Percentiles rank a stretch among this genome's conserved stretches.
Evolutionary conservation across 2,329 filamentous ascomycete species (phyloP).

Genomic region (Ophiostoma pallidulum): DNA sequence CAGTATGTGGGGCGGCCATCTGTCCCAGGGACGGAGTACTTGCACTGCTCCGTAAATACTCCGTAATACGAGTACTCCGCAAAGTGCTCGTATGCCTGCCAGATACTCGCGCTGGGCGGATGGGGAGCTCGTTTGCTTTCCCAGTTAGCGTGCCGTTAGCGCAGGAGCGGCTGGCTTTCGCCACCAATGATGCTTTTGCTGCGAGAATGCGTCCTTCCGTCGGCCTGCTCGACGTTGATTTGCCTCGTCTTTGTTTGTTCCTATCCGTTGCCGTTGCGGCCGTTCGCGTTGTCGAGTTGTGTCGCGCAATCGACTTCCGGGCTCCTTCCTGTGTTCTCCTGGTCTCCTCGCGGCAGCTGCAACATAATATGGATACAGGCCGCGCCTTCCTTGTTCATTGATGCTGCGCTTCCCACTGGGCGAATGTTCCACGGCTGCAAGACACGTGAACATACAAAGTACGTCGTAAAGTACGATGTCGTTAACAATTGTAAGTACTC

Average conservation of each 20-base stretch:
- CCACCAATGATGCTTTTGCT: not conserved
- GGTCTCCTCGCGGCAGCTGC: not conserved
- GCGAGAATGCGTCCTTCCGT: not conserved
- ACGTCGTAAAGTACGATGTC: too few relatives aligned
- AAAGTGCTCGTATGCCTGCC: too few relatives aligned
- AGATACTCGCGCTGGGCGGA: too few relatives aligned
- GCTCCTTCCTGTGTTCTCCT: not conserved
- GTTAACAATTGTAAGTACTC: too few relatives aligned
- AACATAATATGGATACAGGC: too few relatives aligned
- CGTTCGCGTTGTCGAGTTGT: constrained; percentile 4
- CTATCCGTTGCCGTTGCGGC: not conserved
- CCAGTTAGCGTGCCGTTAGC: too few relatives aligned
- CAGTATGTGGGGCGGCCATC: too few relatives aligned
- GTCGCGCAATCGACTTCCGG: constrained; percentile 6
- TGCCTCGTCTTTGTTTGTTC: not conserved
- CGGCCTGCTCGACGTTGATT: not conserved
- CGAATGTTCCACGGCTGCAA: constrained; percentile 6
- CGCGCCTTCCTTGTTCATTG: not conserved
- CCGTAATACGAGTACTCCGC: too few relatives aligned
- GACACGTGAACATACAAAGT: too few relatives aligned
- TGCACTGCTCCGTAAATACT: too few relatives aligned
- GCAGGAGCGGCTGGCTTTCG: not conserved
- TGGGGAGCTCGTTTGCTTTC: too few relatives aligned
- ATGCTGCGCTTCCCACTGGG: constrained; percentile 2
- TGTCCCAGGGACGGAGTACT: too few relatives aligned